Evolutionary conservation across 768 basidiomycete genomes (phyloP), one percentile per base, ranked within the genome.

Genomic region (Multifurca ochricompacta): DNA sequence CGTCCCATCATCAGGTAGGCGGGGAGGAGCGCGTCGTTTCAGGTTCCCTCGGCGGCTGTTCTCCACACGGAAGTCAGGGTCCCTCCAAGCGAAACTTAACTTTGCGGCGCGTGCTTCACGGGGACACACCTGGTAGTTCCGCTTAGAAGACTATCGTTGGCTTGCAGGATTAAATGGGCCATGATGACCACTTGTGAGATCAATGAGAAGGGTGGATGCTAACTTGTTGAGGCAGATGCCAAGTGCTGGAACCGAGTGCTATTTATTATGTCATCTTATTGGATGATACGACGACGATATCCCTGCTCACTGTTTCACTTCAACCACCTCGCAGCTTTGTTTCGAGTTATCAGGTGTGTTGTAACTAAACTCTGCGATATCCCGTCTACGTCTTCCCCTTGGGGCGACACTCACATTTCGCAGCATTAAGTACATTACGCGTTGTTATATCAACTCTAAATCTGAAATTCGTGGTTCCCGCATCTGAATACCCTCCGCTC

Each of bases 171-270:
- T 21, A 27, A n/a, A 23, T 32, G 32, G n/a, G 5, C 8, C 45
- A 48, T 36, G 32, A 3, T 25, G 41, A 21, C 27, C 18, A 41
- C 30, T 21, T 52, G 44, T 37, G 50, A 41, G 19, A 27, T 5
- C 16, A 11, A 7, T 16, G 44, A 47, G 31, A 19, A 39, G 7
- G 55, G 55, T 56, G 55, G 55, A 56, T 51, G 50, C 32, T n/a
- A 4, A 40, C 23, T 56, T 41, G 25, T 28, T 18, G 8, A 10
- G 19, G 21, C 36, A 44, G 54, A 56, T 56, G 54, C n/a, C n/a
- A n/a, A n/a, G n/a, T n/a, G n/a, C n/a, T n/a, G n/a, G n/a, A n/a
- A n/a, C n/a, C n/a, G n/a, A n/a, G n/a, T n/a, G 16, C 11, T 37
- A 4, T n/a, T 16, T 18, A 37, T 37, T 44, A 43, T 27, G 14